Conservation (phyloP, 2,329 filamentous ascomycete genomes). For the Chaetomiaceae sp. region DNA sequence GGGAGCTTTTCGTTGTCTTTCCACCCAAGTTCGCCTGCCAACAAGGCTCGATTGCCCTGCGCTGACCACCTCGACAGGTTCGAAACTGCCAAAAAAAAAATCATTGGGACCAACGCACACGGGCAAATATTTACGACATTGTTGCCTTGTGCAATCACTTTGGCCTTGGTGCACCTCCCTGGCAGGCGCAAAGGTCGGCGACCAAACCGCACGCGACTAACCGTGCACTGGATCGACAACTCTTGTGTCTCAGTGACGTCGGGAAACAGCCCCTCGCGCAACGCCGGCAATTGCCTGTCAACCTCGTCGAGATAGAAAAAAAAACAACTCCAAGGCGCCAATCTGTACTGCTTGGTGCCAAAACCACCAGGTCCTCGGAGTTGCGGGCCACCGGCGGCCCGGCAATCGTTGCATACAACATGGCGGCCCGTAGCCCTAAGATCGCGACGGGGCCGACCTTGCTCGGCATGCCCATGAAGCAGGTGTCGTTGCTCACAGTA, state of each 20-base stretch:
- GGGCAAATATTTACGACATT: not conserved
- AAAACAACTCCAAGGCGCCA: not conserved
- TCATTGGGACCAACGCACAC: too few species aligned
- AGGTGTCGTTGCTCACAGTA: conserved; percentile 63
- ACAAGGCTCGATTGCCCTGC: too few species aligned
- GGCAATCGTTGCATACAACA: conserved; percentile 23
- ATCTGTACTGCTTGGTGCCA: not conserved
- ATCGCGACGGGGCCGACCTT: conserved; percentile 41
- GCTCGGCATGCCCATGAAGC: conserved; percentile 63
- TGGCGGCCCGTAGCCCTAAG: conserved; percentile 41
- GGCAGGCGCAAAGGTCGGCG: not conserved
- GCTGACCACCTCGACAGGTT: too few species aligned
- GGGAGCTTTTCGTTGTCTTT: too few species aligned
- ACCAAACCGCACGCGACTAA: not conserved
- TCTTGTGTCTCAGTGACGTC: conserved; percentile 7
- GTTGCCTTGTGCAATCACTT: not conserved
- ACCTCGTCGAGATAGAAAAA: not conserved
- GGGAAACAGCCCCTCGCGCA: not conserved
- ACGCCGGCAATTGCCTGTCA: not conserved
- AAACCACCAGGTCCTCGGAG: not conserved
- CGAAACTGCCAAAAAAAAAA: too few species aligned
- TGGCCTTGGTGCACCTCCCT: not conserved
- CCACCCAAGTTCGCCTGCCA: too few species aligned
- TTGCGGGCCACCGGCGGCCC: not conserved
- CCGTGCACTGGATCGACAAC: not conserved